Base-by-base conservation (phyloP, 2,329 filamentous ascomycete genomes). In the Pseudogymnoascus sp. region DNA sequence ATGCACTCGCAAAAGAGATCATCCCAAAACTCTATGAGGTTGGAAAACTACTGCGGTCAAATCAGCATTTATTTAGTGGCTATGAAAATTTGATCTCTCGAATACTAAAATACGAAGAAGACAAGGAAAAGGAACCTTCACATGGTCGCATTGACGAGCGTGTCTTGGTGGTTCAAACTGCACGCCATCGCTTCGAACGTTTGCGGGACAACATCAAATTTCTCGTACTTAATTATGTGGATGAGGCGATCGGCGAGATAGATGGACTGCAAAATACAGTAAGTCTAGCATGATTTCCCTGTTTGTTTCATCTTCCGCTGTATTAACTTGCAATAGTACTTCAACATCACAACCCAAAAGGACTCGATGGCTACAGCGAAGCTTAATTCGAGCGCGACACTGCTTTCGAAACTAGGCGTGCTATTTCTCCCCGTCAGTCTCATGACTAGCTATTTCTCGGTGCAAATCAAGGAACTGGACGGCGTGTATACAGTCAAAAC, bases 331-430 rank as follows among this genome's bases (percentile, higher is more conserved):
- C 34, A 68, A 25, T 64, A 89, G 86, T 91, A 91, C 72, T 91
- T 91, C 79, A 90, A 89, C 72, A 80, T 92, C 66, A 90, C 88
- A 64, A 85, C 88, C 16, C 85, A 91, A 70, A 90, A 89, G 71
- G 88, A 91, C 73, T 89, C 88, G 0, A 83, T 86, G 66, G 84
- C 85, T 3, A 88, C 90, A 9, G 88, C 90, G 64, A 82, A 86
- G 18, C 80, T 92, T 18, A 91, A 88, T 0, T 80, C 88, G 63
- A 86, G 88, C 66, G 89, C 88, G 3, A 84, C 90, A 3, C 77
- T 92, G 4, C 79, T 92, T 9, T 88, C 88, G 56, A 91, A 92
- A 72, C 84, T 88, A 5, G 89, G 86, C 11, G 88, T 91, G 42
- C 78, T 91, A 61, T 92, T 92, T 75, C 79, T 91, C 63, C 89